phyloP scores from a whole-genome alignment of 306 rosid genomes.

The Elaeagnus macrophylla region DNA sequence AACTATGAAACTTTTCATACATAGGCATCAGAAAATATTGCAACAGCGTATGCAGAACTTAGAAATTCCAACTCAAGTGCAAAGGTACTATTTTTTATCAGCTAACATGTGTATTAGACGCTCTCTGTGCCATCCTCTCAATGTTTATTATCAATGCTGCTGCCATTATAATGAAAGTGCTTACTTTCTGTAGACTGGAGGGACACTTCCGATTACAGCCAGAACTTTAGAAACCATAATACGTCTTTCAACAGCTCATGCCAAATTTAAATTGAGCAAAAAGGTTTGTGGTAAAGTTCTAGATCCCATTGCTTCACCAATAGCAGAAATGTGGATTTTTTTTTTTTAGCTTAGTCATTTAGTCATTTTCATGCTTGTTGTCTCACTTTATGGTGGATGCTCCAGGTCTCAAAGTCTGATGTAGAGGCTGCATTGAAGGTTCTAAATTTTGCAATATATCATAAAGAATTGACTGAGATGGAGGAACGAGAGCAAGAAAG shows the following conservation, averaged over 20 bases:
- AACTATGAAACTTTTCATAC: conserved; percentile 11
- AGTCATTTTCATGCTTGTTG: background rate
- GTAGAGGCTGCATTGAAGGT: conserved; percentile 84
- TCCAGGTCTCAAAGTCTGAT: conserved; percentile 74
- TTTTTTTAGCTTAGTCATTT: conserved; percentile 1
- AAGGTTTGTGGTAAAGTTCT: conserved; percentile 34
- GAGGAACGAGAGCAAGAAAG: conserved; percentile 80
- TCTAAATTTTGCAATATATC: conserved; percentile 90
- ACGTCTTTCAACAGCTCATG: conserved; percentile 98
- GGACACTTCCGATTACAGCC: conserved; percentile 96
- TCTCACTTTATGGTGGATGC: background rate
- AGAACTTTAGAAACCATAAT: conserved; percentile 96
- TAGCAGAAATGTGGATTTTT: conserved; percentile 2
- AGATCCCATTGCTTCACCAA: background rate
- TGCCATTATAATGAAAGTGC: background rate
- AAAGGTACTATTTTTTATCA: conserved; percentile 43
- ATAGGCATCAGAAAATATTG: conserved; percentile 93
- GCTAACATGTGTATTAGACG: conserved; percentile 6
- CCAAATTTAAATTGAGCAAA: conserved; percentile 82
- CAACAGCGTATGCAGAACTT: conserved; percentile 89
- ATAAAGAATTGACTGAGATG: conserved; percentile 85
- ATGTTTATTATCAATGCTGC: conserved; percentile 9
- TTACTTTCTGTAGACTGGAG: conserved; percentile 70
- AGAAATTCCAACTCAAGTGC: conserved; percentile 69
- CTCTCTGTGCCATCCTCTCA: conserved; percentile 8